phyloP scores from a whole-genome alignment of 2,329 filamentous ascomycete genomes.

The Dactylellina leptospora region DNA sequence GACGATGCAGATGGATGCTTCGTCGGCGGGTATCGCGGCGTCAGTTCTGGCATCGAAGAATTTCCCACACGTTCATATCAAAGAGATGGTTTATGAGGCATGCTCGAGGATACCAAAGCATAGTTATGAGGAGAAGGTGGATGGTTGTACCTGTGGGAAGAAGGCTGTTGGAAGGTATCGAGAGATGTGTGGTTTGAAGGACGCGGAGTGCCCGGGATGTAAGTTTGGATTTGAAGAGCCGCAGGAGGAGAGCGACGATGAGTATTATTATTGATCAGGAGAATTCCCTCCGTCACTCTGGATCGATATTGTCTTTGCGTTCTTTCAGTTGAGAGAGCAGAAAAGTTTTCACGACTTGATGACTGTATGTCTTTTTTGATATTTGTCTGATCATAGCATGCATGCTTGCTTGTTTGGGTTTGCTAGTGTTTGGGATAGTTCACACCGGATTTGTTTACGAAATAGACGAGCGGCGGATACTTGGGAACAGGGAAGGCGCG shows the following conservation, averaged over 20 bases:
- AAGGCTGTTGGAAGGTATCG: conserved; percentile 36
- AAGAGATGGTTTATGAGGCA: conserved; percentile 51
- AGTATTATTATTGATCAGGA: conserved; percentile 27
- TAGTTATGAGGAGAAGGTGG: conserved; percentile 34
- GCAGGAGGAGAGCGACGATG: conserved; percentile 43
- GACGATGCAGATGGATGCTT: no score
- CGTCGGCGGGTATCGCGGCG: not conserved
- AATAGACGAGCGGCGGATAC: no score
- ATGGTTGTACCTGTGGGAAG: conserved; percentile 47
- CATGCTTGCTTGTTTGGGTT: not conserved
- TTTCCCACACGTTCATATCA: conserved; percentile 47
- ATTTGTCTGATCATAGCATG: not conserved
- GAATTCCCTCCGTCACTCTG: no score
- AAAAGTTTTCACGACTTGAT: conserved; percentile 3
- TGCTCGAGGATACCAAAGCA: conserved; percentile 49
- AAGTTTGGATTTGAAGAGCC: conserved; percentile 46
- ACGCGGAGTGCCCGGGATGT: conserved; percentile 41
- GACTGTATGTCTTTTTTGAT: not conserved
- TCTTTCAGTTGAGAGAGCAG: no score
- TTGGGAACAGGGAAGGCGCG: not conserved
- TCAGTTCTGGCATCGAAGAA: conserved; percentile 21
- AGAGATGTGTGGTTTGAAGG: conserved; percentile 48
- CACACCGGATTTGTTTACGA: no score
- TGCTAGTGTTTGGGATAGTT: not conserved
- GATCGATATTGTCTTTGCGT: not conserved